These are phyloP conservation scores for Colletotrichum incanum DNA, from an alignment of 2,329 filamentous ascomycete species.

Conservation along the genomic window DNA sequence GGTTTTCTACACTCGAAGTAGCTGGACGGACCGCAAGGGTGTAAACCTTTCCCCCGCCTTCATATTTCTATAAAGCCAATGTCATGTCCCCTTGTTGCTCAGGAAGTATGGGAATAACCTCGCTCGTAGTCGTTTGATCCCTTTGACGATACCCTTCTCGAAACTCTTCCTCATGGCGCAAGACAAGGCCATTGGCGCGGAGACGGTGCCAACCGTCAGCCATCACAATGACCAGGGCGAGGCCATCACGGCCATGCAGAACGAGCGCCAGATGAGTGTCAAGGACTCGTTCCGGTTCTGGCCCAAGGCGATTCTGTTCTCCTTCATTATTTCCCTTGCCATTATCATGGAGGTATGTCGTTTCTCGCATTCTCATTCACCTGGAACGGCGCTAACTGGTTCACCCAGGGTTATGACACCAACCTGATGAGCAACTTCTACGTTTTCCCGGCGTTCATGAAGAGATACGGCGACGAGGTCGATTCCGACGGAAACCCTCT, in stretches of 20 bases:
- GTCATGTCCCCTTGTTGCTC: slow-evolving; percentile 5
- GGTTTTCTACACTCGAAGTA: neutral
- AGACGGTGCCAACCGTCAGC: slow-evolving; percentile 36
- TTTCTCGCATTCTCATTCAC: neutral
- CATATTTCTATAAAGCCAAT: slow-evolving; percentile 34
- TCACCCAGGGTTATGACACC: slow-evolving; percentile 54
- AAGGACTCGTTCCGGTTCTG: slow-evolving; percentile 45
- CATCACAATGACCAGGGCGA: slow-evolving; percentile 34
- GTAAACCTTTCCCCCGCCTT: slow-evolving; percentile 18
- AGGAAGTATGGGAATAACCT: slow-evolving; percentile 34
- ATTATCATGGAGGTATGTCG: slow-evolving; percentile 49
- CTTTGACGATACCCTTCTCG: neutral
- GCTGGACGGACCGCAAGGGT: neutral
- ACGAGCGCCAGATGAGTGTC: slow-evolving; percentile 46
- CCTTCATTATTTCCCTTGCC: slow-evolving; percentile 46
- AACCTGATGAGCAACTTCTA: slow-evolving; percentile 56
- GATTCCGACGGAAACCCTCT: slow-evolving; percentile 57
- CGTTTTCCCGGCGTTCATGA: slow-evolving; percentile 54
- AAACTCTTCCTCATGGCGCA: slow-evolving; percentile 31
- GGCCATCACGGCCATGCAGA: slow-evolving; percentile 41
- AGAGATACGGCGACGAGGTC: slow-evolving; percentile 57
- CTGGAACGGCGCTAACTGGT: neutral
- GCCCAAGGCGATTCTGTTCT: slow-evolving; percentile 45
- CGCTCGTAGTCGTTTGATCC: slow-evolving; percentile 1
- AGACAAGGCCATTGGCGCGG: slow-evolving; percentile 35